Conservation (phyloP, 2,329 filamentous ascomycete species). For the Fusarium sp. region DNA sequence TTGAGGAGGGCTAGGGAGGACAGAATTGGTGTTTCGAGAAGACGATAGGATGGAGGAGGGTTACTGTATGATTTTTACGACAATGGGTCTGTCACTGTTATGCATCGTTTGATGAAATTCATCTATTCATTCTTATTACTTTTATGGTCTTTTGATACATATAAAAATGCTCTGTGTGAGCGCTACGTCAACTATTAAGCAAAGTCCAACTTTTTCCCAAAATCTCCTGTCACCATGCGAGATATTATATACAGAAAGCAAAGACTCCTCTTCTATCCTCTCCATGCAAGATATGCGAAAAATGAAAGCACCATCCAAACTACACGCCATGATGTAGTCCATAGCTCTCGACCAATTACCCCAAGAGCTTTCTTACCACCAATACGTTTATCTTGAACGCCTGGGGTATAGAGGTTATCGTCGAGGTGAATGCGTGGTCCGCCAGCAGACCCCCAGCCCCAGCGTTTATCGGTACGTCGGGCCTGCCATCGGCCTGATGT, state of each 20-base stretch:
- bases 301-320: conserved; percentile 70
- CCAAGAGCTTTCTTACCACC: conserved; percentile 52
- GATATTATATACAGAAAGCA: conserved; percentile 20
- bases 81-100: not conserved
- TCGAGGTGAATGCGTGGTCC: conserved; percentile 67
- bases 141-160: conserved; percentile 21
- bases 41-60: conserved; percentile 18
- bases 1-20: conserved; percentile 51
- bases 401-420: conserved; percentile 58
- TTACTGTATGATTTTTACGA: not conserved
- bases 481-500: conserved; percentile 42
- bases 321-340: conserved; percentile 70
- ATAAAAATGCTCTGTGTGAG: conserved; percentile 32
- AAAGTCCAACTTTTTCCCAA: conserved; percentile 17
- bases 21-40: conserved; percentile 51
- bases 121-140: conserved; percentile 23
- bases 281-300: conserved; percentile 73
- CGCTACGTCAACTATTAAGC: conserved; percentile 16
- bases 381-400: conserved; percentile 37
- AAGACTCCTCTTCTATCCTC: conserved; percentile 56
- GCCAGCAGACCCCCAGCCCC: conserved; percentile 59
- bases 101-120: not conserved
- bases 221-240: not conserved
- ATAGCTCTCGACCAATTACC: conserved; percentile 69
- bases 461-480: conserved; percentile 46